Evolutionary conservation across 495 filamentous ascomycete genomes (phyloP).

Genomic region (Tuber aestivum): DNA sequence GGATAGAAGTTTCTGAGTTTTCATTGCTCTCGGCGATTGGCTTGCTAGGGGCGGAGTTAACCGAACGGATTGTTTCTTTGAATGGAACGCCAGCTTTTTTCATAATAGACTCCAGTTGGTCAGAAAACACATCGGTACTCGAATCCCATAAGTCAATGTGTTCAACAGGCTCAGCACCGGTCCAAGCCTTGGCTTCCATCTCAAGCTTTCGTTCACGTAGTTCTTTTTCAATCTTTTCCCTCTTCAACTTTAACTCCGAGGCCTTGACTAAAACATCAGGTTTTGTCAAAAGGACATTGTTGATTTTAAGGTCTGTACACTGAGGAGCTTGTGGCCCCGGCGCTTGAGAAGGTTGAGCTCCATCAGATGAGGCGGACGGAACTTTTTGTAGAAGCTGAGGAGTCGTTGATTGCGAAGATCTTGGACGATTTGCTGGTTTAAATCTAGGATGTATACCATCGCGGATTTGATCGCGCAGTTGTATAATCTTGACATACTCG

Average conservation of each 20-base stretch:
- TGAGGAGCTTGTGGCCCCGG: constrained; percentile 42
- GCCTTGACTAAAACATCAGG: constrained; percentile 76
- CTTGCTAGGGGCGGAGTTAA: constrained; percentile 9
- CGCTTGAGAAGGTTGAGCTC: constrained; percentile 44
- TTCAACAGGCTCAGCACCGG: constrained; percentile 11
- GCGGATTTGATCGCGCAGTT: constrained; percentile 68
- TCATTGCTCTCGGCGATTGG: constrained; percentile 18
- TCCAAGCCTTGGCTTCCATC: constrained; percentile 29
- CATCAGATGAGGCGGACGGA: constrained; percentile 23
- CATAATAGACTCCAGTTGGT: constrained; percentile 27
- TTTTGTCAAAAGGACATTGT: constrained; percentile 76
- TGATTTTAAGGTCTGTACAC: constrained; percentile 53
- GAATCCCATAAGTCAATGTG: constrained; percentile 16
- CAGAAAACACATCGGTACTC: not conserved
- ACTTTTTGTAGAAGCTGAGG: constrained; percentile 45
- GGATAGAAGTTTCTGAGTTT: not conserved
- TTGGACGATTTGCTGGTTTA: constrained; percentile 54
- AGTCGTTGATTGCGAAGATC: constrained; percentile 36
- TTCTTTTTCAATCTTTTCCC: constrained; percentile 69
- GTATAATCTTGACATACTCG: constrained; percentile 69
- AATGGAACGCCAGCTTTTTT: constrained; percentile 29
- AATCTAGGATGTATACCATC: constrained; percentile 68
- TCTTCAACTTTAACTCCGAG: constrained; percentile 65
- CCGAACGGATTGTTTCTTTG: constrained; percentile 12
- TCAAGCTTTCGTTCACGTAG: constrained; percentile 56